These are phyloP conservation scores for Candida takata DNA, from an alignment of 805 yeast genomes.

Conservation along the genomic window DNA sequence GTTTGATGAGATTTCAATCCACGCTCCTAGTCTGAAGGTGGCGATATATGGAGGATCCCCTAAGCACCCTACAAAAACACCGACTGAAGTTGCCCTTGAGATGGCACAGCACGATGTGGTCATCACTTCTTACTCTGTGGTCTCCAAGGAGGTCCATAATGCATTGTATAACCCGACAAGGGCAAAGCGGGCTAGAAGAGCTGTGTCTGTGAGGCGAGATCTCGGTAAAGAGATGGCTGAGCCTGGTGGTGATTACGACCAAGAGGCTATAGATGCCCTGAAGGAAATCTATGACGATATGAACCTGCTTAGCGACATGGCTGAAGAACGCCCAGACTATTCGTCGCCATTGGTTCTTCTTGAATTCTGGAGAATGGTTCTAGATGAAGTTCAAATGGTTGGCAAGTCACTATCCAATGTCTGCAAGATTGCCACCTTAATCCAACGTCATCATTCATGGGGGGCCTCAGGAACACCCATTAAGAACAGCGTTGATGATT, in stretches of 20 bases:
- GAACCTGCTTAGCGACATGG: constrained; percentile 4
- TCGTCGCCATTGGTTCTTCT: constrained; percentile 76
- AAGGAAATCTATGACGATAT: constrained; percentile 10
- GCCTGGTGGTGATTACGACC: neutral
- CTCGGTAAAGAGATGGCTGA: constrained; percentile 1
- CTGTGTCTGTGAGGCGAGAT: constrained; percentile 2
- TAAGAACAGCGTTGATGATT: constrained; percentile 55
- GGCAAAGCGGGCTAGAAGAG: constrained; percentile 19
- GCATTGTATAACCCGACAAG: constrained; percentile 60
- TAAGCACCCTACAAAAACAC: constrained; percentile 28
- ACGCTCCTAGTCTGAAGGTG: constrained; percentile 56
- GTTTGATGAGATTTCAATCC: constrained; percentile 60
- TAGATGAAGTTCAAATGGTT: constrained; percentile 96
- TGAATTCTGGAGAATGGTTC: constrained; percentile 83
- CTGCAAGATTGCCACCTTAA: constrained; percentile 68
- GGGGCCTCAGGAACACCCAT: constrained; percentile 96
- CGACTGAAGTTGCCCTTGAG: constrained; percentile 38
- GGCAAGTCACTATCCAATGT: constrained; percentile 66
- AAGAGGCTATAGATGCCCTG: constrained; percentile 4
- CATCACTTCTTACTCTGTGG: constrained; percentile 65
- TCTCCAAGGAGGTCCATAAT: constrained; percentile 70
- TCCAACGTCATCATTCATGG: constrained; percentile 90
- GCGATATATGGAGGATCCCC: constrained; percentile 57
- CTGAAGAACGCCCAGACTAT: constrained; percentile 35
- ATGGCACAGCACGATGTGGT: constrained; percentile 67